phyloP scores from a whole-genome alignment of 2,329 filamentous ascomycete species.

The Fusarium redolens region DNA sequence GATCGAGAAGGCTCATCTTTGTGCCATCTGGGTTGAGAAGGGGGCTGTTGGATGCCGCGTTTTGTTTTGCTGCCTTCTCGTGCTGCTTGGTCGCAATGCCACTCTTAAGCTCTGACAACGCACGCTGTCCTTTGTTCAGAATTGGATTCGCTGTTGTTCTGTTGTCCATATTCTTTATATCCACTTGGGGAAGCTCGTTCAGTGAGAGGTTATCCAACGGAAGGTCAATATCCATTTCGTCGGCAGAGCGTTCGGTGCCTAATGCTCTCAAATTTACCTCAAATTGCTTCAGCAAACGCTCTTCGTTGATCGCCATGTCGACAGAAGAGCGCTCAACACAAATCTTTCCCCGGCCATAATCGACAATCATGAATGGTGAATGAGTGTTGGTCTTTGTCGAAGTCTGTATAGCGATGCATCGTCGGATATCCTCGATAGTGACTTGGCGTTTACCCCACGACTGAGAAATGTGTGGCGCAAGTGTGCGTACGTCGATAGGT shows the following conservation, averaged over 20 bases:
- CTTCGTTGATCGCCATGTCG: slow-evolving; percentile 58
- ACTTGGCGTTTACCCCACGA: slow-evolving; percentile 80
- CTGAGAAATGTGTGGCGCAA: slow-evolving; percentile 72
- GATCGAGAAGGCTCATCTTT: slow-evolving; percentile 78
- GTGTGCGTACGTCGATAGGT: slow-evolving; percentile 71
- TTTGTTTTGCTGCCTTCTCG: slow-evolving; percentile 54
- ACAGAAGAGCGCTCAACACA: slow-evolving; percentile 67
- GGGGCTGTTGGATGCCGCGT: slow-evolving; percentile 46
- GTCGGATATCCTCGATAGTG: slow-evolving; percentile 72
- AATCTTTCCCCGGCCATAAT: slow-evolving; percentile 65
- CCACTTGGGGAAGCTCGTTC: slow-evolving; percentile 53
- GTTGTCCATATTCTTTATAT: slow-evolving; percentile 48
- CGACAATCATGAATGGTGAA: slow-evolving; percentile 58
- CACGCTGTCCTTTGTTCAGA: slow-evolving; percentile 73
- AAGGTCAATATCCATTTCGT: slow-evolving; percentile 43
- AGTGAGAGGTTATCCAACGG: slow-evolving; percentile 61
- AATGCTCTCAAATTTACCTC: slow-evolving; percentile 63
- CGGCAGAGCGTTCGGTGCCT: slow-evolving; percentile 47
- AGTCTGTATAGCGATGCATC: slow-evolving; percentile 72
- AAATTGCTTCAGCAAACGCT: slow-evolving; percentile 66
- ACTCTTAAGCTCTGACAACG: slow-evolving; percentile 75
- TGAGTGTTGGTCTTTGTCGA: slow-evolving; percentile 47
- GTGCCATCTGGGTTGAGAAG: slow-evolving; percentile 57
- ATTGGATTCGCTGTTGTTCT: slow-evolving; percentile 63
- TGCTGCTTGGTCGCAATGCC: slow-evolving; percentile 66